These are phyloP conservation scores for Sporisorium sorghi DNA, from an alignment of 1,284 basidiomycete species.

Conservation along the genomic window DNA sequence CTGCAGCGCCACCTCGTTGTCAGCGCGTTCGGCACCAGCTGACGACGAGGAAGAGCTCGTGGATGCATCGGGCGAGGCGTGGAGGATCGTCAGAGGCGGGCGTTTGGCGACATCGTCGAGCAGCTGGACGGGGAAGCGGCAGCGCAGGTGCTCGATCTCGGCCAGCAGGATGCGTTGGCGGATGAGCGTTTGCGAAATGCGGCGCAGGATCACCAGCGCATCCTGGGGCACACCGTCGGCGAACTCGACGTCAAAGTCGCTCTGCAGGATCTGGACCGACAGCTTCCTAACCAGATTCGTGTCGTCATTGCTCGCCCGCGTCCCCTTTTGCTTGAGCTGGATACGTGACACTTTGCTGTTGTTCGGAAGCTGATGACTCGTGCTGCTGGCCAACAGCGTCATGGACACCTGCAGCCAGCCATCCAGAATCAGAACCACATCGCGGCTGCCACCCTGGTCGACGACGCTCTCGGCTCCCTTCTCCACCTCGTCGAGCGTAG, in stretches of 20 bases:
- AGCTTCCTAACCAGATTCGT: constrained; percentile 45
- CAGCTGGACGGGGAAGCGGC: constrained; percentile 52
- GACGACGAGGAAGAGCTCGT: constrained; percentile 9
- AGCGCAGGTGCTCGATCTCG: constrained; percentile 55
- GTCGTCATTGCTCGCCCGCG: constrained; percentile 27
- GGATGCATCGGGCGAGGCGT: constrained; percentile 29
- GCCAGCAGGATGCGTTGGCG: constrained; percentile 47
- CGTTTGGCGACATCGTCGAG: constrained; percentile 21
- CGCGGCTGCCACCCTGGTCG: constrained; percentile 25
- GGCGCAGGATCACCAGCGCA: constrained; percentile 47
- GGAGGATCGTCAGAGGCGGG: constrained; percentile 16
- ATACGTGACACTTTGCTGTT: constrained; percentile 49
- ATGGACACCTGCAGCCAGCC: constrained; percentile 52
- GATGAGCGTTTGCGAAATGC: constrained; percentile 46
- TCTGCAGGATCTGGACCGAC: constrained; percentile 38
- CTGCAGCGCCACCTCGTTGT: constrained; percentile 42
- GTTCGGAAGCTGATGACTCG: constrained; percentile 25
- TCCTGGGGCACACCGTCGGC: constrained; percentile 38
- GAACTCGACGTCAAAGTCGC: constrained; percentile 46
- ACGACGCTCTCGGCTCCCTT: constrained; percentile 22
- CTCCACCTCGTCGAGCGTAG: constrained; percentile 31
- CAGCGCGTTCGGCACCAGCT: constrained; percentile 8
- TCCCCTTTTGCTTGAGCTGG: constrained; percentile 48
- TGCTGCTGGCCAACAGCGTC: constrained; percentile 39
- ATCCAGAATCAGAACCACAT: constrained; percentile 53